Evolutionary conservation across 192 early-diverging fungal genomes (phyloP), one percentile per base, ranked within the genome.

Genomic region (Rhizoclosmatium sp.): DNA sequence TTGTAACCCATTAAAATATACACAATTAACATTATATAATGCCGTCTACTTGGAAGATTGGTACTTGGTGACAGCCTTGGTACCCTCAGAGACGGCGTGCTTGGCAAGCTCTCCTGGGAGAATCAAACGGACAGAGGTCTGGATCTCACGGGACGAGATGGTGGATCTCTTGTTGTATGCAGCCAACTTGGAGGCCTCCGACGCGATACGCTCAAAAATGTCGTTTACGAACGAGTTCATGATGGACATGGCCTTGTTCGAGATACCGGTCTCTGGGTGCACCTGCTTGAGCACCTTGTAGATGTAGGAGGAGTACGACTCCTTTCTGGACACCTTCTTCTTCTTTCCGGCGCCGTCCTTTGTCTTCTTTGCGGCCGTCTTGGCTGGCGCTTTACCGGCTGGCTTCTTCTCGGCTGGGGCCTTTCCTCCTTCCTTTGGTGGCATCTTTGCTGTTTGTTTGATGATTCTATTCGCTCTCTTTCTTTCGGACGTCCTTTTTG

Each of bases 151-250:
- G 56, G 95, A 97, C 48, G 93, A 93, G 86, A 98, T 98, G 80
- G 96, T 97, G 73, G 94, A 94, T 72, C 92, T 89, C 92, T 98
- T 97, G 93, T 95, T 97, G 92, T 96, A 95, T 54, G 93, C 83
- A 58, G 95, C 94, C 14, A 96, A 89, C 89, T 92, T 48, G 68
- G 76, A 80, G n/a, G 77, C 69, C 81, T 87, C 7, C 7, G 65
- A 78, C 60, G 96, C 96, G 74, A 97, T 96, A 81, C 96, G 94
- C 86, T 97, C 96, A 84, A 98, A 98, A 86, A 98, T 98, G 87
- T 97, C 96, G 88, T 96, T 96, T 78, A 98, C 95, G 82, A 98
- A 98, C 59, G 95, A 96, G 94, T 98, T 97, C 83, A 95, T 89
- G 87, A 96, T 96, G 45, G 92, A 94, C 96, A 98, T 98, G 87